Evolutionary conservation across 2,329 filamentous ascomycete genomes (phyloP), one percentile per base, ranked within the genome.

Genomic region (Sporothrix globosa): DNA sequence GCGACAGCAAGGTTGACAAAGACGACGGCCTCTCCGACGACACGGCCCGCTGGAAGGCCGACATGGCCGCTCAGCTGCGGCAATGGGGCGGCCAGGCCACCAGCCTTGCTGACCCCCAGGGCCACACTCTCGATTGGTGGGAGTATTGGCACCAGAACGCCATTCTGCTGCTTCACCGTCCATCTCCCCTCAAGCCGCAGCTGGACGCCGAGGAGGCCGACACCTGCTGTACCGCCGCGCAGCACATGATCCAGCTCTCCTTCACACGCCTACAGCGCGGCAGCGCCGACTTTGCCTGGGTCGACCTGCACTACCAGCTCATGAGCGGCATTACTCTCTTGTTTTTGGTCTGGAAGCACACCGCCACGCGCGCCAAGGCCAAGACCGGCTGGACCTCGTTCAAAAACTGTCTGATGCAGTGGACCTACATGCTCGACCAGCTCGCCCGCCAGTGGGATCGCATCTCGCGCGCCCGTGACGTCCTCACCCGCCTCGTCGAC

Each of bases 301-400:
- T 75, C 9, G 74, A 75, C 30, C 69, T 76, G 2, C 75, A 76
- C 68, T 73, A 74, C 68, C 75, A 76, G 44, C 69, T 75, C 9
- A 74, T 76, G 73, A 73, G 74, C 67, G 75, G 75, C 19, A 74
- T 76, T 50, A 76, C 74, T 2, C 56, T 76, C 41, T 66, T 76
- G 0, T 76, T 76, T 41, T 48, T 76, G 27, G 73, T 75, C 0
- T 73, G 72, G 66, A 73, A 67, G 41, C 69, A 67, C 34, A 39
- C 48, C 11, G 67, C 69, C 2, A 68, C 66, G 24, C 67, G 70
- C 9, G 39, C 54, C 27, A 54, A 60, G 10, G 72, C 68, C n/a
- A 67, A 69, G 30, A 19, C 56, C 5, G 72, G 73, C 3, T 76
- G 75, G 75, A 73, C 73, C 1, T 67, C 70, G 1, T 76, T 76